Evolutionary conservation across 228 moss, liverwort and hornwort species (phyloP).

Genomic region (Sphagnum fallax): DNA sequence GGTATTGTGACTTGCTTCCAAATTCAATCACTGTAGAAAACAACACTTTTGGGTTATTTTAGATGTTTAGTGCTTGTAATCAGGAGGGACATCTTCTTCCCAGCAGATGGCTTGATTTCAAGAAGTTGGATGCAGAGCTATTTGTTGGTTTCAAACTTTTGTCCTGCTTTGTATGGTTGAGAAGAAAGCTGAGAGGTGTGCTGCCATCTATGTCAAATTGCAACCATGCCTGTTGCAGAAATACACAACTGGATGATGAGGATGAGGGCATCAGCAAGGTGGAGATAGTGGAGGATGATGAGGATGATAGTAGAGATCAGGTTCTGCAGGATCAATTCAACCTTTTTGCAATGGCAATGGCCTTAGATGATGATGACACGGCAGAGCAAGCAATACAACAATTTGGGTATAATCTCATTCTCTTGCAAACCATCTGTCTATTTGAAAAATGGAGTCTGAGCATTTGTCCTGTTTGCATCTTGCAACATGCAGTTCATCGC

Average conservation of each 20-base stretch:
- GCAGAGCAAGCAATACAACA: constrained; percentile 75
- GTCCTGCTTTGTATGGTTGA: neutral
- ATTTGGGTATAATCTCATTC: constrained; percentile 53
- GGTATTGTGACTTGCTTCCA: constrained; percentile 1
- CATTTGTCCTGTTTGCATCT: neutral
- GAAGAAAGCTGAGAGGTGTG: neutral
- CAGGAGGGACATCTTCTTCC: neutral
- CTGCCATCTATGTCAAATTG: neutral
- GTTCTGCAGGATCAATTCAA: constrained; percentile 68
- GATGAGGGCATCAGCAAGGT: constrained; percentile 22
- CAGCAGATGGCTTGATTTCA: neutral
- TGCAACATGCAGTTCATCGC: too few species aligned
- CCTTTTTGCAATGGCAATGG: constrained; percentile 76
- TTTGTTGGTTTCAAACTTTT: neutral
- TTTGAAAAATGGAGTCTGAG: neutral
- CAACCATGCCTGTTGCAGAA: constrained; percentile 19
- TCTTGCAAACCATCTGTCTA: neutral
- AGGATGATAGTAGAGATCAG: constrained; percentile 9
- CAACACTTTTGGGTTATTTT: neutral
- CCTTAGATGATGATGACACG: constrained; percentile 59
- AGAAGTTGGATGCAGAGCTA: neutral
- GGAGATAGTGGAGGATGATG: constrained; percentile 27
- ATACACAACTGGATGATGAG: constrained; percentile 23
- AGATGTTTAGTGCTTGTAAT: neutral
- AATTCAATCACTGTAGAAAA: neutral